Conservation (phyloP, 139 green algal species). For the Marvania coccoides region DNA sequence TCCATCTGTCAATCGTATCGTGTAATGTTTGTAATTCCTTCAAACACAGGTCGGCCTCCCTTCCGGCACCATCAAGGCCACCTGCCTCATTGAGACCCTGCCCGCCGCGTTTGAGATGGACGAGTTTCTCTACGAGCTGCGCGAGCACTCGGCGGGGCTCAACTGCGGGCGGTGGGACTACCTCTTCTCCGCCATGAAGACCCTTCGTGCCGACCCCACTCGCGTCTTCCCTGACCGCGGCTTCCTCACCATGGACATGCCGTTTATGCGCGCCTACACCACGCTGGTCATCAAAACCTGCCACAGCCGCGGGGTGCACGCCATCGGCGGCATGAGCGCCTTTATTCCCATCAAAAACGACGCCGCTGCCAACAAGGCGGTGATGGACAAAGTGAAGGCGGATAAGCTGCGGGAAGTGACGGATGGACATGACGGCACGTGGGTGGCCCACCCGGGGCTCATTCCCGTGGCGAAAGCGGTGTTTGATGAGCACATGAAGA, state of each 20-base stretch:
- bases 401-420: slow-evolving; percentile 85
- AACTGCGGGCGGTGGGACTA: slow-evolving; percentile 89
- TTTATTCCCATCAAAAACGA: slow-evolving; percentile 88
- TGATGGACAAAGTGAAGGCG: slow-evolving; percentile 42
- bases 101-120: slow-evolving; percentile 88
- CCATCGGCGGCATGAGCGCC: slow-evolving; percentile 86
- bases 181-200: slow-evolving; percentile 90
- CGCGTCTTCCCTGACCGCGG: slow-evolving; percentile 72
- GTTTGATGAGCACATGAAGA: slow-evolving; percentile 59
- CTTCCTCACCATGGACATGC: slow-evolving; percentile 69
- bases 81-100: slow-evolving; percentile 82
- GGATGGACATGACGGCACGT: slow-evolving; percentile 83
- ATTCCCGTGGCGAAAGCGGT: slow-evolving; percentile 60
- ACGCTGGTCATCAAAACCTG: slow-evolving; percentile 84
- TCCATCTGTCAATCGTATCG: too few species aligned
- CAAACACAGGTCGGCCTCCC: slow-evolving; percentile 32
- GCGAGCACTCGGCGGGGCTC: slow-evolving; percentile 67
- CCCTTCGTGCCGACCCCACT: slow-evolving; percentile 60
- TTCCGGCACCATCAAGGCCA: slow-evolving; percentile 68
- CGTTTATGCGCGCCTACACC: slow-evolving; percentile 82
- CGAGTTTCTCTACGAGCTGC: slow-evolving; percentile 84
- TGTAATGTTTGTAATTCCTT: neutral
- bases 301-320: slow-evolving; percentile 76
- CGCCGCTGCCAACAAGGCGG: slow-evolving; percentile 47
- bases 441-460: slow-evolving; percentile 76